These are phyloP conservation scores for Phlegmacium glaucopus DNA, from an alignment of 768 basidiomycete species.

Conservation along the genomic window DNA sequence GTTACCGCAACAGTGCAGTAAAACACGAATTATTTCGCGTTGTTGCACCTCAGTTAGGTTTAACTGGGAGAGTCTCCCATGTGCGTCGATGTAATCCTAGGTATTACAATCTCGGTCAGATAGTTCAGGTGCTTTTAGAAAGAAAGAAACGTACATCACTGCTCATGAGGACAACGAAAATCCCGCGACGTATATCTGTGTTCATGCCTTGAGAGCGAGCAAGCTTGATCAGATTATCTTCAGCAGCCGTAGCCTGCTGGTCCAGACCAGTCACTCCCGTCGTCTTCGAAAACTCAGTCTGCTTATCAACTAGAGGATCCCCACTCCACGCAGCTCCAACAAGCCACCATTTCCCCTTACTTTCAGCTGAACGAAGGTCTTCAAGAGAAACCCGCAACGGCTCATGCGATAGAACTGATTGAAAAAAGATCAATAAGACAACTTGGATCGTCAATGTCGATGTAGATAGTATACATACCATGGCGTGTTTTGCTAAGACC, in stretches of 20 bases:
- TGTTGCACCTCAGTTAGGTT: constrained; percentile 87
- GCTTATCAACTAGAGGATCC: constrained; percentile 80
- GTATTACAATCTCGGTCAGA: neutral
- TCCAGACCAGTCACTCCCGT: constrained; percentile 11
- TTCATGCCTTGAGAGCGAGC: constrained; percentile 98
- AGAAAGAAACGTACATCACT: constrained; percentile 64
- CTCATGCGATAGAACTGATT: constrained; percentile 74
- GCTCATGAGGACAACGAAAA: constrained; percentile 95
- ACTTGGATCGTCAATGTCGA: neutral
- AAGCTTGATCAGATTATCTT: constrained; percentile 60
- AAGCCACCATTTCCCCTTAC: constrained; percentile 97
- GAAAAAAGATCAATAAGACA: neutral
- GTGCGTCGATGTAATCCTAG: constrained; percentile 96
- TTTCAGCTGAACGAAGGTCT: constrained; percentile 83
- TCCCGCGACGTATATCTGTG: constrained; percentile 86
- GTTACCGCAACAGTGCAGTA: constrained; percentile 90
- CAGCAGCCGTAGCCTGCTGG: constrained; percentile 21
- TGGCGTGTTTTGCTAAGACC: constrained; percentile 75
- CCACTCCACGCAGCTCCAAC: constrained; percentile 96
- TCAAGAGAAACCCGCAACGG: constrained; percentile 79
- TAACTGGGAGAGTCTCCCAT: constrained; percentile 81
- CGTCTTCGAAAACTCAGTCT: constrained; percentile 31
- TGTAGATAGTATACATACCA: constrained; percentile 39
- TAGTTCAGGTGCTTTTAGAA: neutral
- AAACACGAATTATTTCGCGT: constrained; percentile 90